phyloP scores from a whole-genome alignment of 306 rosid species.

The Medicago truncatula region MtrunA17r5.0-ANR NC_053044.1:53560001-53560500 shows the following conservation, averaged over 20 bases:
- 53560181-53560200: constrained; percentile 36
- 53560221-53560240: constrained; percentile 51
- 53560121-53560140: constrained; percentile 26
- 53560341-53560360: constrained; percentile 44
- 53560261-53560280: constrained; percentile 48
- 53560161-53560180: constrained; percentile 32
- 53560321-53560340: constrained; percentile 36
- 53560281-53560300: constrained; percentile 37
- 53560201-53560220: constrained; percentile 43
- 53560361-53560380: constrained; percentile 36
- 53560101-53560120: constrained; percentile 11
- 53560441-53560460: constrained; percentile 53
- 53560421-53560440: constrained; percentile 52
- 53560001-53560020: too few relatives aligned
- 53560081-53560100: background rate
- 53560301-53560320: constrained; percentile 49
- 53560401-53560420: constrained; percentile 47
- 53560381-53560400: constrained; percentile 46
- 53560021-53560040: too few relatives aligned
- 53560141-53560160: background rate
- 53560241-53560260: constrained; percentile 37
- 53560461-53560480: constrained; percentile 53
- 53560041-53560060: background rate
- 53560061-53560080: background rate
- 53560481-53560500: constrained; percentile 62